These are phyloP conservation scores for Scheffersomyces illinoinensis DNA, from an alignment of 1,139 yeast genomes.

Conservation along the genomic window DNA sequence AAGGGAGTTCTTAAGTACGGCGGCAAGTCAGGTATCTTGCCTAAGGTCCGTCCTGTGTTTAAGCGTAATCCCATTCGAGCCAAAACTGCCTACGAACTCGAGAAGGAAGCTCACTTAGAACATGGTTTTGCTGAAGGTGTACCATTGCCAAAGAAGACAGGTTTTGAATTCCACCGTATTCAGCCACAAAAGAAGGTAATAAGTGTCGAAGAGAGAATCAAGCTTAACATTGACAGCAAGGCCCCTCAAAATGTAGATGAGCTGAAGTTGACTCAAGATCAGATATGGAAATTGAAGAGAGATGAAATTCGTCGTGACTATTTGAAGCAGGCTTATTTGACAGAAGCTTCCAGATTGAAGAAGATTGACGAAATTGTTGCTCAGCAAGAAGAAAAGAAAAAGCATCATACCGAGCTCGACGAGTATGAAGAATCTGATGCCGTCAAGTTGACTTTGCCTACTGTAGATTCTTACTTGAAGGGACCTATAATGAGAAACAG, in stretches of 20 bases:
- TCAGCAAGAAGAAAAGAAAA: conserved; percentile 25
- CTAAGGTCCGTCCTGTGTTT: conserved; percentile 71
- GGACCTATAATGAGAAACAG: conserved; percentile 74
- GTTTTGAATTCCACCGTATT: conserved; percentile 32
- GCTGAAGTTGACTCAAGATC: conserved; percentile 43
- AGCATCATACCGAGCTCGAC: conserved; percentile 25
- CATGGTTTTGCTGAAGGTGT: conserved; percentile 77
- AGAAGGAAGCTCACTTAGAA: conserved; percentile 46
- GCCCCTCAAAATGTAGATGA: conserved; percentile 36
- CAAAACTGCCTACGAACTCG: conserved; percentile 30
- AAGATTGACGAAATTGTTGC: conserved; percentile 31
- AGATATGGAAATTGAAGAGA: conserved; percentile 55
- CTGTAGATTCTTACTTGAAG: conserved; percentile 65
- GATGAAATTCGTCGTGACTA: conserved; percentile 74
- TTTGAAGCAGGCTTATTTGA: conserved; percentile 63
- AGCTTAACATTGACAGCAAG: conserved; percentile 47
- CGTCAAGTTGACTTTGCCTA: conserved; percentile 71
- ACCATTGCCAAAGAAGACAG: conserved; percentile 69
- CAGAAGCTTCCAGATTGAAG: conserved; percentile 43
- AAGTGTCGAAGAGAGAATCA: conserved; percentile 60
- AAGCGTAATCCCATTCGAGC: conserved; percentile 64
- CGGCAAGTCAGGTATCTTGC: conserved; percentile 83
- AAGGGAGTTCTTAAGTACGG: conserved; percentile 54
- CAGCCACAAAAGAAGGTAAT: conserved; percentile 55
- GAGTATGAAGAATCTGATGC: conserved; percentile 36